Conservation (phyloP, 768 basidiomycete genomes). For the Lactarius vividus region DNA sequence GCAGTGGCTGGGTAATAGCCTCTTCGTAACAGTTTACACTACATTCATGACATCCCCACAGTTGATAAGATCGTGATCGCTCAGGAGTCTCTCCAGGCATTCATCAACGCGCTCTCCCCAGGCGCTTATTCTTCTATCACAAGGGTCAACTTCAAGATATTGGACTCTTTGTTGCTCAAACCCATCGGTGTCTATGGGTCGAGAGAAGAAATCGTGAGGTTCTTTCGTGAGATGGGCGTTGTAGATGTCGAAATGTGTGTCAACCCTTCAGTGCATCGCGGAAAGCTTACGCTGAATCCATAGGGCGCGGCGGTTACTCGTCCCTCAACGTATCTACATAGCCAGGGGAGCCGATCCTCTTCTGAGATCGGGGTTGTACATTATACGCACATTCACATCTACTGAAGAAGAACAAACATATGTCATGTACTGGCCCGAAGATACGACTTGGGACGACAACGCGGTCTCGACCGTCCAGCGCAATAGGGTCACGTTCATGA, state of each 20-base stretch:
- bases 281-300: background rate
- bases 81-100: constrained; percentile 46
- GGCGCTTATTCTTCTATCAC: constrained; percentile 54
- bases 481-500: constrained; percentile 62
- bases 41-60: constrained; percentile 27
- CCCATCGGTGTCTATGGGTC: constrained; percentile 60
- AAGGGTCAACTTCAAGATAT: constrained; percentile 51
- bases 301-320: constrained; percentile 30
- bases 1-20: constrained; percentile 47
- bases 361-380: constrained; percentile 53
- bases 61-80: constrained; percentile 65
- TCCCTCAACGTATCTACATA: constrained; percentile 19
- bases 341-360: constrained; percentile 27
- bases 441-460: constrained; percentile 55
- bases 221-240: constrained; percentile 39
- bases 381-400: constrained; percentile 33
- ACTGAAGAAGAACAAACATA: constrained; percentile 37
- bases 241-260: constrained; percentile 44
- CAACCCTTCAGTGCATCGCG: background rate
- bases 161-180: constrained; percentile 47
- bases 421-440: constrained; percentile 62
- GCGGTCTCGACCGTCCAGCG: constrained; percentile 44
- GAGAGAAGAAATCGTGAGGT: constrained; percentile 47
- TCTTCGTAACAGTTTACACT: background rate
- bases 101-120: constrained; percentile 49